Base-by-base conservation (phyloP, 2,329 filamentous ascomycete genomes). In the Microsporum canis region DNA sequence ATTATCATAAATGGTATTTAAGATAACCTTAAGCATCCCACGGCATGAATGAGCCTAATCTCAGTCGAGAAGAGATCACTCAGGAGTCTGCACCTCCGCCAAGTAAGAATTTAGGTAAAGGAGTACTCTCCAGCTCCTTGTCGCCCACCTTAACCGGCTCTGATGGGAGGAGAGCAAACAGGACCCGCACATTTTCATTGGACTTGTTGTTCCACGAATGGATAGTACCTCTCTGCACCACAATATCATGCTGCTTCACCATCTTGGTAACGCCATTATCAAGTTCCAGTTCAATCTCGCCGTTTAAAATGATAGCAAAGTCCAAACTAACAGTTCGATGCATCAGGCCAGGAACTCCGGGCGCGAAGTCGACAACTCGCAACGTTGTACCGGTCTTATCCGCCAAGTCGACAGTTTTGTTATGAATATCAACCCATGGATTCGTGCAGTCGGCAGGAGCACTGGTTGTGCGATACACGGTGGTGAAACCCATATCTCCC, bases 271-370 rank as follows among this genome's bases (percentile, higher is more conserved):
- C 64, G 7, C 68, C 70, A 57, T 70, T 66, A 45, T 71, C 70
- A 57, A 72, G 63, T 39, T 70, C 65, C 56, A 70, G 45, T 62
- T 67, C 63, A 29, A 72, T 67, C 38, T 66, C 67, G 0, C 70
- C 70, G 12, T 66, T 63, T 33, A 72, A 63, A 12, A 72, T 65
- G n/a, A 72, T 65, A 5, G 66, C 70, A 60, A 71, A 71, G 61
- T 72, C 70, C 29, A 71, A 60, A 29, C 66, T 71, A 36, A 68
- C 31, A 5, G 68, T 68, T 23, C 68, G 66, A 60, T 69, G 68
- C 60, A 68, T 64, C 10, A 66, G 14, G n/a, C 65, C 65, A 34
- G 61, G 63, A 14, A 27, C n/a, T 12, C 59, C 61, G n/a, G 67
- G 66, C 2, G 69, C 66, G 61, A 70, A 68, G 47, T 69, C 68